Evolutionary conservation across 495 filamentous ascomycete genomes (phyloP), one percentile per base, ranked within the genome.

Genomic region (Neurospora sp.): DNA sequence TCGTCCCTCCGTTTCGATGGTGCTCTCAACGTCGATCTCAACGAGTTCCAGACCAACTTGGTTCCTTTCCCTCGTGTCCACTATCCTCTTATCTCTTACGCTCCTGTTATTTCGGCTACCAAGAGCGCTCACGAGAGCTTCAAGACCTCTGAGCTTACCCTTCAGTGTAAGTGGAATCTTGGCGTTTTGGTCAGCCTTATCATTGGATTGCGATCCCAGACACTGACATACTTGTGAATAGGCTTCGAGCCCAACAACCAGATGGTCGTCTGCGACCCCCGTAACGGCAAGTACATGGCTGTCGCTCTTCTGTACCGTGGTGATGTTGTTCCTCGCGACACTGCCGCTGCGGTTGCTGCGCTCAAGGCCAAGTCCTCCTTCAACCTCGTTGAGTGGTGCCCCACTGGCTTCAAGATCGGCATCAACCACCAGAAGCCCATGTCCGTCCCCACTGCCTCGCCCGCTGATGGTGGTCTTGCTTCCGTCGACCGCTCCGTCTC

Each of bases 41-140:
- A 93, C 84, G 93, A 97, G 82, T 97, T 97, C 88, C 93, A 97
- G 87, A 97, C 93, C 77, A 97, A 97, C 85, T 81, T 97, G 86
- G 93, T 96, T 41, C 93, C 93, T 7, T 96, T 93, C 82, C 93
- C 93, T 16, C 91, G 93, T 83, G 96, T 97, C 79, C 93, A 97
- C 83, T 97, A 95, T 84, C 93, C 93, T 72, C 83, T 97, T 72
- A 95, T 97, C 86, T 92, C 90, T 76, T 97, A 96, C 76, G 93
- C 93, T 12, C 93, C 93, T 4, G 93, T 97, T 76, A 90, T 96
- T 77, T 92, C 91, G 10, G 90, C 89, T 49, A 88, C 90, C 81
- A 93, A 92, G 86, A 93, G 91, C 80, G 90, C 91, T 40, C 93
- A 97, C 80, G 93, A 96, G 87, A 95, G 93, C 84, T 95, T 95